A percentile compares a stretch with the other conserved stretches of the same genome.
These are phyloP conservation scores for Penicillium ucsense DNA, from an alignment of 495 filamentous ascomycete species.

Conservation along the genomic window DNA sequence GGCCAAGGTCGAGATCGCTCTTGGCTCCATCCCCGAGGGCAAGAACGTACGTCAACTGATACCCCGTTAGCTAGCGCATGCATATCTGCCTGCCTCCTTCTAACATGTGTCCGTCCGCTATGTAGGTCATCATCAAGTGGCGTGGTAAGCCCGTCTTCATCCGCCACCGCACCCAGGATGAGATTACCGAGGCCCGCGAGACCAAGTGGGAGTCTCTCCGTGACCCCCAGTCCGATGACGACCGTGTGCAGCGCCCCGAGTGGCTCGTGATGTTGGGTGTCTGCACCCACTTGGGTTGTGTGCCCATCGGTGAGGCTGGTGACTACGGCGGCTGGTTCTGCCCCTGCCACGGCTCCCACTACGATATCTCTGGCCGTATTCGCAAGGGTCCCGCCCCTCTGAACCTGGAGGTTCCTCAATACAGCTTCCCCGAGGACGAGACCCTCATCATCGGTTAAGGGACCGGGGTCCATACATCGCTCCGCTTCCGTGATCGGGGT, in stretches of 20 bases:
- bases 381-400: conserved; percentile 92
- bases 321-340: conserved; percentile 99
- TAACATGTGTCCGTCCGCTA: conserved; percentile 6
- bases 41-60: conserved; percentile 75
- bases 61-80: background rate
- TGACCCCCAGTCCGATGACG: conserved; percentile 83
- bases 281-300: conserved; percentile 98
- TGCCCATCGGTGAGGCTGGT: conserved; percentile 96
- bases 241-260: conserved; percentile 95
- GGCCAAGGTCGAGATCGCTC: conserved; percentile 98
- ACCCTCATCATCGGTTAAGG: conserved; percentile 70
- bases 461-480: conserved; percentile 1
- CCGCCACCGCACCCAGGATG: conserved; percentile 85
- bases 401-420: conserved; percentile 90
- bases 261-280: conserved; percentile 99
- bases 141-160: conserved; percentile 99
- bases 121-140: conserved; percentile 99
- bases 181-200: conserved; percentile 77
- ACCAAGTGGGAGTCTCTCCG: conserved; percentile 68
- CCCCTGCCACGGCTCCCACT: conserved; percentile 99
- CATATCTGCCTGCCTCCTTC: background rate
- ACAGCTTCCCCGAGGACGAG: conserved; percentile 75
- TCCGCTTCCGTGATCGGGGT: conserved; percentile 5
- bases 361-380: conserved; percentile 96
- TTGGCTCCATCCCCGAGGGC: conserved; percentile 87